Percentiles rank a stretch among this genome's conserved stretches.
These are phyloP conservation scores for Lentinula novae-zelandiae DNA, from an alignment of 1,284 basidiomycete species.

Conservation along the genomic window DNA sequence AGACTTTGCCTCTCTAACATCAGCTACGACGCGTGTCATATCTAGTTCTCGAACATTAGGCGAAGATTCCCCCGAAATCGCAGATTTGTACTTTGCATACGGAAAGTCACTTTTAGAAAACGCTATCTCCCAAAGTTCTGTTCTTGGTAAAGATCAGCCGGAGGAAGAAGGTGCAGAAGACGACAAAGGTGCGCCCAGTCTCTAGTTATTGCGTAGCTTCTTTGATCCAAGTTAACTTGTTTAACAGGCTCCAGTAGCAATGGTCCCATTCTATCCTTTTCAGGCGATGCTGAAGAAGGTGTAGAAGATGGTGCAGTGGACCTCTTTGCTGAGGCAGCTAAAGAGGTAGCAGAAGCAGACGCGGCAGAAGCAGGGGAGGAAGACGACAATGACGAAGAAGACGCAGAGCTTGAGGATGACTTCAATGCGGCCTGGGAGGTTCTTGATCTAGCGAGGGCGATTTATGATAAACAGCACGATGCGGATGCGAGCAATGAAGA, in stretches of 20 bases:
- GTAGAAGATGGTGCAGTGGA: slow-evolving; percentile 53
- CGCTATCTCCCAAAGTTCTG: slow-evolving; percentile 74
- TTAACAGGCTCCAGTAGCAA: slow-evolving; percentile 25
- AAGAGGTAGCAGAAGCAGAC: slow-evolving; percentile 36
- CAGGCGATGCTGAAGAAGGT: slow-evolving; percentile 65
- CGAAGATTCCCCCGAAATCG: slow-evolving; percentile 74
- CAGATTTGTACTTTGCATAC: slow-evolving; percentile 82
- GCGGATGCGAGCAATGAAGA: slow-evolving; percentile 52
- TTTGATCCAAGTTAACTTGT: neutral
- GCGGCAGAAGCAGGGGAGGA: slow-evolving; percentile 42
- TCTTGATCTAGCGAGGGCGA: slow-evolving; percentile 80
- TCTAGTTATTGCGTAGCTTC: slow-evolving; percentile 11
- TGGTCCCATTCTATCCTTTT: slow-evolving; percentile 68
- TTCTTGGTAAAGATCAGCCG: slow-evolving; percentile 80
- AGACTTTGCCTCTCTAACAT: slow-evolving; percentile 10
- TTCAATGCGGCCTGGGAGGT: slow-evolving; percentile 95
- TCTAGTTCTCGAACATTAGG: slow-evolving; percentile 66
- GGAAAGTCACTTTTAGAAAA: slow-evolving; percentile 87
- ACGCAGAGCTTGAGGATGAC: slow-evolving; percentile 83
- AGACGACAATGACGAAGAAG: slow-evolving; percentile 54
- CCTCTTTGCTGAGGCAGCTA: slow-evolving; percentile 53
- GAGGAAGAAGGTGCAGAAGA: slow-evolving; percentile 51
- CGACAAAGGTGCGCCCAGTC: slow-evolving; percentile 32
- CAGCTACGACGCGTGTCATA: neutral
- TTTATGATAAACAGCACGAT: slow-evolving; percentile 68